Evolutionary conservation across 2,329 filamentous ascomycete species (phyloP), one percentile per base, ranked within the genome.

Genomic region (Scedosporium dehoogii): DNA sequence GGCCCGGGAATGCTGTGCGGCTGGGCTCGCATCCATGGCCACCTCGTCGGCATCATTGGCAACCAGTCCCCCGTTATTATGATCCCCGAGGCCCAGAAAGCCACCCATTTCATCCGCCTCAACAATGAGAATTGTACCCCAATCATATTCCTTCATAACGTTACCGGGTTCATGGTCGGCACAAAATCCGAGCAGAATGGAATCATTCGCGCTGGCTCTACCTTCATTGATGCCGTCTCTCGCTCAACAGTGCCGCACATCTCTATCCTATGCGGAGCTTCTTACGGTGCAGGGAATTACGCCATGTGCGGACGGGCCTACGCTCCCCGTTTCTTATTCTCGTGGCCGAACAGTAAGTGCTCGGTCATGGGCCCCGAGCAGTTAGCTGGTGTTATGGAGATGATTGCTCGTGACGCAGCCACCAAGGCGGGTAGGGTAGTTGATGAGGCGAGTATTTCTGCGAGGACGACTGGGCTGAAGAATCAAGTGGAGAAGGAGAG

Each of bases 81-180:
- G 16, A 67, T 69, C 1, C 69, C 68, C 27, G 74, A 76, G 62
- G 73, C 74, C 1, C 66, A 65, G 1, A 76, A 77, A 64, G 70
- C 67, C 1, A 69, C 74, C 1, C 72, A 75, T 29, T 77, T 77
- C 60, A 73, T 76, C 61, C 70, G 73, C 4, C 66, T 73, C n/a
- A 75, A 73, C 63, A 76, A 76, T 59, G 73, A 77, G 62, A 65
- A 72, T 59, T 69, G 71, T 41, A 71, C 63, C 0, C 74, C 74
- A 0, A 74, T 76, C 16, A 65, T 76, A 1, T 77, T 76, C 66
- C 66, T 77, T 0, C 74, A 76, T 66, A 77, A 76, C 58, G 74
- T 76, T 1, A 76, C 75, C 0, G 74, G 75, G 6, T 77, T 77
- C 67, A 77, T 77, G 74, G 74, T 77, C 14, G 75, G 75, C 6